phyloP scores from a whole-genome alignment of 257 asterid species.

The Solanum appendiculatum region DNA sequence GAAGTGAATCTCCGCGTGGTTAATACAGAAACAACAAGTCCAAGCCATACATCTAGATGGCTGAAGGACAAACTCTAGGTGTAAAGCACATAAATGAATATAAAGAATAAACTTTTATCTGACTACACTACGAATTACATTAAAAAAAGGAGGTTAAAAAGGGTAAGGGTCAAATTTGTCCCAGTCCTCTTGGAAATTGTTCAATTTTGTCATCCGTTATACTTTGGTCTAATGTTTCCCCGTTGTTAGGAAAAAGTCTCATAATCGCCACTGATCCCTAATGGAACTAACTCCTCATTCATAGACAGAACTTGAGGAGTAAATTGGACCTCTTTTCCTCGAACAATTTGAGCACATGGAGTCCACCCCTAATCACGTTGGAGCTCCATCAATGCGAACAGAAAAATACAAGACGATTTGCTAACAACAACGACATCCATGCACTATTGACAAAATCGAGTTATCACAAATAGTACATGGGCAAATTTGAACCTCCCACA shows the following conservation, averaged over 20 bases:
- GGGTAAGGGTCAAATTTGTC: background rate
- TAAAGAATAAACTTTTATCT: background rate
- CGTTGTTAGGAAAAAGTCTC: background rate
- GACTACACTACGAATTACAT: background rate
- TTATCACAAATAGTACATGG: background rate
- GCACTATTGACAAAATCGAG: background rate
- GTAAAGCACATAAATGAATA: background rate
- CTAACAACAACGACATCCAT: background rate
- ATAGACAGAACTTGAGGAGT: background rate
- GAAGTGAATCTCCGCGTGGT: background rate
- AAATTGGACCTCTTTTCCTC: background rate
- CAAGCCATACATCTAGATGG: background rate
- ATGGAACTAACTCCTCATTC: background rate
- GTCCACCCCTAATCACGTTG: background rate
- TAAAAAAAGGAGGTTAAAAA: background rate
- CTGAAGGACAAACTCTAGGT: background rate
- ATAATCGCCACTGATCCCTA: background rate
- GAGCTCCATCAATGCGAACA: background rate
- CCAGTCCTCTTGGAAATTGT: background rate
- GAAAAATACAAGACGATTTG: background rate
- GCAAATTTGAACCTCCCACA: background rate
- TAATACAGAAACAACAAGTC: background rate
- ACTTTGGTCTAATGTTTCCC: background rate
- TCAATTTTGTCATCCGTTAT: background rate
- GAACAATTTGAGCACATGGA: background rate